phyloP scores from a whole-genome alignment of 768 basidiomycete genomes.

The Suillus alpinus region DNA sequence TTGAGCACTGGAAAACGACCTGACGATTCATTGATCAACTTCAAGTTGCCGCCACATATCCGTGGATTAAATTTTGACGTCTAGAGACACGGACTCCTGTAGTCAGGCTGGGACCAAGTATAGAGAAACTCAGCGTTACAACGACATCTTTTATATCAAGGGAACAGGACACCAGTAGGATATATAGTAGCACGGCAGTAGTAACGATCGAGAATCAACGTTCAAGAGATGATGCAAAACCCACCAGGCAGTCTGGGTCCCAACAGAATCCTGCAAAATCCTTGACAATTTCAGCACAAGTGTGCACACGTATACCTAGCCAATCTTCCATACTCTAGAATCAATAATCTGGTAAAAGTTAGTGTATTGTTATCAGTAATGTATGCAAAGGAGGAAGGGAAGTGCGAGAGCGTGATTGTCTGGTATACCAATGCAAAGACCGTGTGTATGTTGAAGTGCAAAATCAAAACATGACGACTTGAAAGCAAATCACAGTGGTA shows the following conservation, averaged over 20 bases:
- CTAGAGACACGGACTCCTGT: no score
- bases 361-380: conserved; percentile 5
- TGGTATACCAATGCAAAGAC: conserved; percentile 2
- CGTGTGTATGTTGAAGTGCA: conserved; percentile 1
- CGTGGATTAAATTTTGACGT: no score
- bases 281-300: neutral
- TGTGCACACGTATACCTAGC: neutral
- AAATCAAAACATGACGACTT: conserved; percentile 4
- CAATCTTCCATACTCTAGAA: neutral
- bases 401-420: neutral
- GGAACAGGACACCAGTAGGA: no score
- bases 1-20: no score
- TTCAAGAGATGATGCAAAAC: neutral
- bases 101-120: no score
- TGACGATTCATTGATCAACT: no score
- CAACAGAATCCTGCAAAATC: neutral
- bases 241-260: neutral
- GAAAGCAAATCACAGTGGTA: neutral
- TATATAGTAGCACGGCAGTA: neutral
- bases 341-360: conserved; percentile 1
- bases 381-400: neutral
- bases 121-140: no score
- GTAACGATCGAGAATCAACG: neutral
- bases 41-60: no score
- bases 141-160: no score